Base-by-base conservation (phyloP, 2,329 filamentous ascomycete species). In the Ophiostoma ips region DNA sequence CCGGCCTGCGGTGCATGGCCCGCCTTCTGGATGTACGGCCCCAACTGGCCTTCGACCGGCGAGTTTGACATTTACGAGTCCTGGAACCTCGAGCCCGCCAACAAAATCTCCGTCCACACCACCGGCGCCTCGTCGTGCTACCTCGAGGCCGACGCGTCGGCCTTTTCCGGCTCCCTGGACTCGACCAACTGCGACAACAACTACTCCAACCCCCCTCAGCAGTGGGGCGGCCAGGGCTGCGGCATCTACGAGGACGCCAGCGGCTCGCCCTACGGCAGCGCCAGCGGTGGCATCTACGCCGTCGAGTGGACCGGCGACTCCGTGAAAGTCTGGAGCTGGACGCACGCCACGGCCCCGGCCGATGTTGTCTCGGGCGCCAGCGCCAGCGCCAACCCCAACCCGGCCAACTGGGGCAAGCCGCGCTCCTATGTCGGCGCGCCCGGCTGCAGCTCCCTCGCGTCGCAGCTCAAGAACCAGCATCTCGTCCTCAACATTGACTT, bases 401-500 rank as follows among this genome's bases (percentile, higher is more conserved):
- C 85, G 0, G 62, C 65, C 1, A 63, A 60, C 36, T 90, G 85
- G 84, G 81, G 79, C 6, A 68, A 61, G 4, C 84, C 86, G 1
- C 62, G 71, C 3, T 78, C 81, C 12, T 67, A 70, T 18, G 82
- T 87, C 1, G 76, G 77, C 15, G 69, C 67, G 46, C 55, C 57
- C 50, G 59, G 58, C 36, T 94, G 87, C 64, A 68, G 87, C 55
- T 35, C 44, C 7, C 77, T 87, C 55, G 66, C 77, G 54, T 62
- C 62, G 2, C 71, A 76, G 58, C 84, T 92, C 63, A 68, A 66
- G 53, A 68, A 80, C 59, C 76, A 89, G 69, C 76, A 80, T 58
- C 76, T 94, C 53, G 77, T 87, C 50, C 75, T 88, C 57, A 79
- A 87, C 68, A 85, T 84, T 41, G 63, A 80, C 30, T 83, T 89